Conservation (phyloP, 352 stramenopile species). For the Phytophthora hybrid region DNA sequence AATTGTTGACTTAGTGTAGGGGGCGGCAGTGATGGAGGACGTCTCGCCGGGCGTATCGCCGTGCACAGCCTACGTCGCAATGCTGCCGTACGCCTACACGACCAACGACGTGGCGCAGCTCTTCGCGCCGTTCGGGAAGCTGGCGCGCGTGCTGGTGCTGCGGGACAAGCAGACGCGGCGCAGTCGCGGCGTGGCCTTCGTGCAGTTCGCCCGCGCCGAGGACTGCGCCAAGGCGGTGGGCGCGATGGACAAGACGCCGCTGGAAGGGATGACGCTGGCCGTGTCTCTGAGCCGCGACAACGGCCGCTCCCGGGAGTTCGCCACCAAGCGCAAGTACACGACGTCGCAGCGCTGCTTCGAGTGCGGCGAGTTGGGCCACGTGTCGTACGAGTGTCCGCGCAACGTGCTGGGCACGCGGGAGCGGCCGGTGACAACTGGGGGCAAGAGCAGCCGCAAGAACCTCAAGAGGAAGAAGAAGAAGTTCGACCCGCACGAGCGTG, state of each 20-base stretch:
- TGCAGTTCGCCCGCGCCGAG: conserved; percentile 81
- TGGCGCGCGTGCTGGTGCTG: conserved; percentile 81
- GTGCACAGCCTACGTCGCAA: conserved; percentile 86
- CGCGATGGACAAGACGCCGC: conserved; percentile 62
- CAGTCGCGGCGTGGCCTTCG: conserved; percentile 84
- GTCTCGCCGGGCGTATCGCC: conserved; percentile 22
- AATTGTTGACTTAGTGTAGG: conserved; percentile 1
- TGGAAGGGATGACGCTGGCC: conserved; percentile 72
- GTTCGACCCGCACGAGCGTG: conserved; percentile 65
- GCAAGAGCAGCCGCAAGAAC: conserved; percentile 63
- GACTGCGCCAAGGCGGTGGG: conserved; percentile 64
- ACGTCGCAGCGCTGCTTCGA: conserved; percentile 82
- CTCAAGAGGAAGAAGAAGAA: conserved; percentile 75
- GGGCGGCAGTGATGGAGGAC: too few species aligned
- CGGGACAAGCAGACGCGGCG: conserved; percentile 77
- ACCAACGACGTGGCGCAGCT: conserved; percentile 90
- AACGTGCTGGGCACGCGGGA: conserved; percentile 83
- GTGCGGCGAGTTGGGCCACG: conserved; percentile 78
- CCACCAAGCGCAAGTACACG: conserved; percentile 83
- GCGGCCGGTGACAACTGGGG: conserved; percentile 48
- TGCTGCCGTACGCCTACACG: conserved; percentile 90
- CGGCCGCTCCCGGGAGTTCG: conserved; percentile 78
- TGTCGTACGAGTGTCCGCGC: conserved; percentile 86
- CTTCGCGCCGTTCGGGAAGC: conserved; percentile 77
- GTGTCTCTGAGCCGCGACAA: conserved; percentile 84